These are phyloP conservation scores for Bacterosira constricta DNA, from an alignment of 108 stramenopile genomes.

Conservation along the genomic window DNA sequence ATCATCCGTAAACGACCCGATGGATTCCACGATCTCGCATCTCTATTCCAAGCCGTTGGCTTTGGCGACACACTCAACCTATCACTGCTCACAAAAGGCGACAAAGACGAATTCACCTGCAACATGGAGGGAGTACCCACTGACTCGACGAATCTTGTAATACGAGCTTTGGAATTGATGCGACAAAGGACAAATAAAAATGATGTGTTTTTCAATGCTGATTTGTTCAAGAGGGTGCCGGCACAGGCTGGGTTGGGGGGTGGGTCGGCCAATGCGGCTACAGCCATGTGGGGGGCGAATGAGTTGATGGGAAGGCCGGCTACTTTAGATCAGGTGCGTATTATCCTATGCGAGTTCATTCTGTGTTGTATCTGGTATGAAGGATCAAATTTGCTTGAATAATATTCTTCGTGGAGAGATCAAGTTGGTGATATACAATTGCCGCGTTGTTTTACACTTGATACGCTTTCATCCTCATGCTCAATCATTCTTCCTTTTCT, in stretches of 20 bases:
- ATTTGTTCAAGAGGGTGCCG: constrained; percentile 88
- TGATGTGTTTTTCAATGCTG: constrained; percentile 65
- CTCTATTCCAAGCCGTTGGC: constrained; percentile 94
- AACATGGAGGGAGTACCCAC: constrained; percentile 91
- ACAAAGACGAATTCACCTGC: constrained; percentile 68
- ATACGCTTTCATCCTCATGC: too few relatives aligned
- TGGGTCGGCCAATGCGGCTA: constrained; percentile 93
- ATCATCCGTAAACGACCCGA: constrained; percentile 91
- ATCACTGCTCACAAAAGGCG: constrained; percentile 38
- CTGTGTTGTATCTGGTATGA: too few relatives aligned
- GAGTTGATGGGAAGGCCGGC: constrained; percentile 89
- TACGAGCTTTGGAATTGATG: constrained; percentile 89
- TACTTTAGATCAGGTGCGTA: constrained; percentile 67
- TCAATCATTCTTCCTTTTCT: neutral
- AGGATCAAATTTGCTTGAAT: too few relatives aligned
- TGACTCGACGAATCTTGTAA: constrained; percentile 87
- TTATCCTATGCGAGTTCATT: too few relatives aligned
- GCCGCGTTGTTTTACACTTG: too few relatives aligned
- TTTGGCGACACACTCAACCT: constrained; percentile 90
- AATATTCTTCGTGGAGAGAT: too few relatives aligned
- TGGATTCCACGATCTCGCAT: constrained; percentile 94
- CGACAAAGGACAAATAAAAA: constrained; percentile 74
- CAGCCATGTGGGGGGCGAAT: constrained; percentile 94
- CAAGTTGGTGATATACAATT: too few relatives aligned
- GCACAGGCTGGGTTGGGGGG: constrained; percentile 96